Conservation (phyloP, 1,284 basidiomycete species). For the Gomphus bonarii region DNA sequence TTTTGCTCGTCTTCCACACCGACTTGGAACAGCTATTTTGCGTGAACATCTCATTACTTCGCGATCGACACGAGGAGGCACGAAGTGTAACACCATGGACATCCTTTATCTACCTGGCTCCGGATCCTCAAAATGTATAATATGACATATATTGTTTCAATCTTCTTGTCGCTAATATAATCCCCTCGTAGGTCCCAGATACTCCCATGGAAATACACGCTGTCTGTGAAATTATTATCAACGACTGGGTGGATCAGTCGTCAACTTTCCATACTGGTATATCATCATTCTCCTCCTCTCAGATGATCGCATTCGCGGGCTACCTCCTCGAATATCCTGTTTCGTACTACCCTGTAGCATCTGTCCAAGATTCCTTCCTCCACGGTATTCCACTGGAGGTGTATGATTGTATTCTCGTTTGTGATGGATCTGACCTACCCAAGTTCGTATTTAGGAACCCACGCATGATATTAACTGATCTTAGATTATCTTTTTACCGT, state of each 20-base stretch:
- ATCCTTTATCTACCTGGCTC: neutral
- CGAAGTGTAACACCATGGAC: slow-evolving; percentile 3
- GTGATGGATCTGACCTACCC: neutral
- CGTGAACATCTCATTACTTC: neutral
- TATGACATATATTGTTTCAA: neutral
- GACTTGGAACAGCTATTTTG: neutral
- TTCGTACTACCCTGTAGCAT: neutral
- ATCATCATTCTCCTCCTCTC: neutral
- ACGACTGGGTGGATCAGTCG: neutral
- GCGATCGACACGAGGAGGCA: neutral
- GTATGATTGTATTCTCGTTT: neutral
- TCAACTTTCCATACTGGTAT: neutral
- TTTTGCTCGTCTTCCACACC: neutral
- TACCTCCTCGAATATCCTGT: slow-evolving; percentile 10
- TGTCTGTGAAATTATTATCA: neutral
- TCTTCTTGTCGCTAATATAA: neutral
- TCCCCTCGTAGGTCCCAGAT: neutral
- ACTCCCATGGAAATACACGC: neutral
- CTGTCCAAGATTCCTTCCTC: neutral
- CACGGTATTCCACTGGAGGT: neutral
- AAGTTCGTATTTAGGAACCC: neutral
- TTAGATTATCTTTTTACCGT: neutral
- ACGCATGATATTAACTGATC: neutral
- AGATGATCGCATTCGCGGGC: slow-evolving; percentile 5
- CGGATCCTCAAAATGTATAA: neutral